Evolutionary conservation across 2,329 filamentous ascomycete genomes (phyloP).

Genomic region (Pseudogymnoascus sp.): DNA sequence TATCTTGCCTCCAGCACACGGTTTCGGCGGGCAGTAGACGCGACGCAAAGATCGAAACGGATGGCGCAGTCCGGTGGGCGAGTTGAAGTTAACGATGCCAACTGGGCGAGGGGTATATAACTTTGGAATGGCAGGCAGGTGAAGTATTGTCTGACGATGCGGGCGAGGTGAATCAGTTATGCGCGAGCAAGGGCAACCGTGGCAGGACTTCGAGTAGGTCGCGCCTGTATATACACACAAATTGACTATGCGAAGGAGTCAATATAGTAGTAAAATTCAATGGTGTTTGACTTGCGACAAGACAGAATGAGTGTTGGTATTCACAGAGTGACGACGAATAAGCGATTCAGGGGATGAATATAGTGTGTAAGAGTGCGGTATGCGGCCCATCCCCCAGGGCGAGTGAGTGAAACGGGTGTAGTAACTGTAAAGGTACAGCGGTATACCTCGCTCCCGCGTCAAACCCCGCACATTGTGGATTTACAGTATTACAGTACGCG

Average conservation of each 20-base stretch:
- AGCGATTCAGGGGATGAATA: conserved; percentile 6
- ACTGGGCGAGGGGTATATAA: not conserved
- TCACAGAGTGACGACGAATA: not conserved
- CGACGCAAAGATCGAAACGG: not conserved
- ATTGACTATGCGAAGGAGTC: not conserved
- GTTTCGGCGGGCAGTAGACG: not conserved
- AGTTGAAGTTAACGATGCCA: not conserved
- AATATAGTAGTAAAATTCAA: not conserved
- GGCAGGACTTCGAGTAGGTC: not conserved
- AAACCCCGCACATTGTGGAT: conserved; percentile 7
- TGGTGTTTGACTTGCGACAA: not conserved
- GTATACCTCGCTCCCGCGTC: conserved; percentile 2
- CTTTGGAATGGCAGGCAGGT: not conserved
- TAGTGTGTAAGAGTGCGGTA: not conserved
- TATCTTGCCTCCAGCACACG: not conserved
- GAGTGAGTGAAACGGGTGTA: not conserved
- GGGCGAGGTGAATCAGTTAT: not conserved
- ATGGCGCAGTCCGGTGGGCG: not conserved
- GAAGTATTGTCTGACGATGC: not conserved
- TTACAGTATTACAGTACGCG: not conserved
- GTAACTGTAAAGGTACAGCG: not conserved
- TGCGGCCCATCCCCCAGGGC: not conserved
- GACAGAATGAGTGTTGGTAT: not conserved
- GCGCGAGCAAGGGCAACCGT: not conserved
- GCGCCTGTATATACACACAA: not conserved